These are phyloP conservation scores for Saccharum spontaneum DNA, from an alignment of 176 grass and related monocot species.

Conservation along the genomic window DNA sequence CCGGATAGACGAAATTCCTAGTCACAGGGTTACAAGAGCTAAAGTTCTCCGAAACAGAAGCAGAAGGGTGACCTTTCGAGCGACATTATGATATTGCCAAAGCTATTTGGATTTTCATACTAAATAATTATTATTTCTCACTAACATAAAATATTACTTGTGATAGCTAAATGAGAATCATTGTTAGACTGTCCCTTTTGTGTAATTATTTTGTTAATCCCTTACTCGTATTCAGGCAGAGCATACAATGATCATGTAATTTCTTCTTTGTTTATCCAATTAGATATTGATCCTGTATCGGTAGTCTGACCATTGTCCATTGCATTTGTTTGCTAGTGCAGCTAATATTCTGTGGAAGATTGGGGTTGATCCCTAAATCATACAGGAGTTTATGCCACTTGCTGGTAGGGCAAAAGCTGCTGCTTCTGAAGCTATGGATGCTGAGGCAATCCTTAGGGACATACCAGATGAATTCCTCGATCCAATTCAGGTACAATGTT, in stretches of 20 bases:
- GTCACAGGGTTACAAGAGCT: too few species aligned
- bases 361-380: constrained; percentile 65
- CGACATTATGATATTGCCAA: not conserved
- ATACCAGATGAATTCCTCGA: constrained; percentile 99
- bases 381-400: constrained; percentile 84
- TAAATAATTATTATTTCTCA: constrained; percentile 10
- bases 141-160: not conserved
- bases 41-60: too few species aligned
- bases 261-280: constrained; percentile 12
- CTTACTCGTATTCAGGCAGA: constrained; percentile 51
- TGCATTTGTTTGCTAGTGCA: constrained; percentile 85
- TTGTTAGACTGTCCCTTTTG: not conserved
- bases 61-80: too few species aligned
- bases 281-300: not conserved
- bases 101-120: not conserved
- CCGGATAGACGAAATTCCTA: too few species aligned
- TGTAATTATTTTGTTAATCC: constrained; percentile 7
- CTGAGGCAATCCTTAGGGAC: constrained; percentile 83
- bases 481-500: constrained; percentile 79
- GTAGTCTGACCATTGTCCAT: constrained; percentile 23
- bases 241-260: constrained; percentile 83
- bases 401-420: constrained; percentile 71
- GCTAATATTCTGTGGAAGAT: constrained; percentile 90
- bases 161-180: constrained; percentile 1
- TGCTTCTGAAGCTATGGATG: constrained; percentile 90